Evolutionary conservation across 75 land plant genomes (phyloP).

Genomic region (Cryptomeria japonica): DNA sequence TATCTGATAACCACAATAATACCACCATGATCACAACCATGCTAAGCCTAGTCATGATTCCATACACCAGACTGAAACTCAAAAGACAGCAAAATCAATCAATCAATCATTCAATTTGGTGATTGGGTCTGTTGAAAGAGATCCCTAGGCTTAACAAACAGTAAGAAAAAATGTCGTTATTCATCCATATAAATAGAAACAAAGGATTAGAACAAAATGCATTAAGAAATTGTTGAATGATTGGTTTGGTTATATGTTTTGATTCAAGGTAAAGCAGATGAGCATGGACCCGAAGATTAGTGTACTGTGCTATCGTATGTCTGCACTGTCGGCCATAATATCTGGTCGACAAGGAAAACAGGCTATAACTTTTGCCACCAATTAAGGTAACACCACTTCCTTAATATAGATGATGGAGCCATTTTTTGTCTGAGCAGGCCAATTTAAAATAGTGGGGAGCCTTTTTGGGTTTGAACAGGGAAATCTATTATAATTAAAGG

Average conservation of each 20-base stretch:
- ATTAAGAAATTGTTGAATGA: background rate
- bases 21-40: background rate
- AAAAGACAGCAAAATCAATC: background rate
- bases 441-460: background rate
- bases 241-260: background rate
- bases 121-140: background rate
- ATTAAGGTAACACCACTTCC: conserved; percentile 1
- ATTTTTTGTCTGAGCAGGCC: background rate
- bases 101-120: background rate
- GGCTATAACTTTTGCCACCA: conserved; percentile 4
- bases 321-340: background rate
- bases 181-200: background rate
- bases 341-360: background rate
- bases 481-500: background rate
- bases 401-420: background rate
- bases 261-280: background rate
- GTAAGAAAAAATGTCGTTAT: background rate
- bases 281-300: background rate
- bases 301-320: background rate
- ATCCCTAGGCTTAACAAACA: background rate
- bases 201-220: background rate
- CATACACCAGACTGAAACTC: background rate
- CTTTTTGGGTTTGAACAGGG: background rate
- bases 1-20: background rate
- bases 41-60: background rate